Evolutionary conservation across 192 early-diverging fungal species (phyloP), one percentile per base, ranked within the genome.

Genomic region (Linnemannia zychae): DNA sequence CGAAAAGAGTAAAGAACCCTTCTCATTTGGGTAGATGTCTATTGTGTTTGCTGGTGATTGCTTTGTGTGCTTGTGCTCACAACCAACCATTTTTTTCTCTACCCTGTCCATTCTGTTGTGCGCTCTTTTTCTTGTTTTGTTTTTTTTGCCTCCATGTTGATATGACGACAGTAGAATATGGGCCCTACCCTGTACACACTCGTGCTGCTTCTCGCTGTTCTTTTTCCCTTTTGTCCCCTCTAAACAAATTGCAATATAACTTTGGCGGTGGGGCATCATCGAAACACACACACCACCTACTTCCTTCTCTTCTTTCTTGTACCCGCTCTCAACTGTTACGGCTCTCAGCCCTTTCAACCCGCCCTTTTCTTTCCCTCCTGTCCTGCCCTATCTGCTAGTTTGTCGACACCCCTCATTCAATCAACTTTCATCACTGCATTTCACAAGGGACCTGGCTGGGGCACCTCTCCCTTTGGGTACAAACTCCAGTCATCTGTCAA

Each of bases 241-340:
- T 9, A 6, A 44, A 44, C 40, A 63, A 63, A 63, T 63, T 63
- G 57, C 57, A 63, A 63, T 63, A 63, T 63, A 63, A 63, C 57
- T 63, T 63, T 63, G 57, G 57, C 57, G 28, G 57, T 63, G 57
- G 57, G 57, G 57, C 57, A 63, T 63, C 28, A 63, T 63, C 28
- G 57, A 63, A 63, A 28, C 57, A 63, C 57, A 63, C 53, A 60
- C 57, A 63, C 28, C 49, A 50, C 49, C 49, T 11, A 31, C 57
- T 24, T 28, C 57, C 24, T 28, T 24, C 52, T 60, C n/a, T 63
- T 31, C 28, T 31, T 12, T 63, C 28, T 63, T 63, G 28, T 63
- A 63, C 57, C 57, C 57, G 57, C 57, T 63, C 57, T 63, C 57
- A 63, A 63, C 15, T 63, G 57, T 63, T 31, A 28, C 28, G 24